A percentile compares a stretch with the other conserved stretches of the same genome.
Evolutionary conservation across 148 eudicot species (phyloP).

Genomic region (Rhododendron vialii): DNA sequence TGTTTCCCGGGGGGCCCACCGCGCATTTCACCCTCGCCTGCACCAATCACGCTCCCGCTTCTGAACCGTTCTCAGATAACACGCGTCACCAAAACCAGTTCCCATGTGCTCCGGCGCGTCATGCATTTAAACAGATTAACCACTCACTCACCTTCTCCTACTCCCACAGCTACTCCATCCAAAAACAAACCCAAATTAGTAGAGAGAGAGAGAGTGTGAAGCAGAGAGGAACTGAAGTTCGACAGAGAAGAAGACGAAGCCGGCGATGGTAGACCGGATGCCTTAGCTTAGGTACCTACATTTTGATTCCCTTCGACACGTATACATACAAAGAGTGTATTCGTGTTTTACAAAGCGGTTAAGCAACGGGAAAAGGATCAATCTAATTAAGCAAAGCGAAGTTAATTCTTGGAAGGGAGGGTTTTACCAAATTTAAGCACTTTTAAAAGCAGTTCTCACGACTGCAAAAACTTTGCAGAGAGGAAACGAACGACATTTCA

Average conservation of each 20-base stretch:
- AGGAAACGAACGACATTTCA: background rate
- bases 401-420: background rate
- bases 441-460: slow-evolving; percentile 12
- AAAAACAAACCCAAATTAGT: too few species aligned
- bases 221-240: background rate
- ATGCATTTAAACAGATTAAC: background rate
- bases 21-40: too few species aligned
- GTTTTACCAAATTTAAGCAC: slow-evolving; percentile 5
- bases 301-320: background rate
- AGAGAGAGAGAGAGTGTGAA: background rate
- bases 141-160: background rate
- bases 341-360: slow-evolving; percentile 19
- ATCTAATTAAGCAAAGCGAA: background rate
- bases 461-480: background rate
- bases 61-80: background rate
- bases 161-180: background rate
- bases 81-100: background rate
- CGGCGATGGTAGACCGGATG: background rate
- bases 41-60: background rate
- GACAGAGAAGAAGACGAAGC: background rate
- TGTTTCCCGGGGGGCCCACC: background rate
- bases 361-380: slow-evolving; percentile 22
- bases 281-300: background rate
- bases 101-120: background rate
- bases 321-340: background rate